Base-by-base conservation (phyloP, 768 basidiomycete genomes). In the Kwoniella bestiolae region DNA sequence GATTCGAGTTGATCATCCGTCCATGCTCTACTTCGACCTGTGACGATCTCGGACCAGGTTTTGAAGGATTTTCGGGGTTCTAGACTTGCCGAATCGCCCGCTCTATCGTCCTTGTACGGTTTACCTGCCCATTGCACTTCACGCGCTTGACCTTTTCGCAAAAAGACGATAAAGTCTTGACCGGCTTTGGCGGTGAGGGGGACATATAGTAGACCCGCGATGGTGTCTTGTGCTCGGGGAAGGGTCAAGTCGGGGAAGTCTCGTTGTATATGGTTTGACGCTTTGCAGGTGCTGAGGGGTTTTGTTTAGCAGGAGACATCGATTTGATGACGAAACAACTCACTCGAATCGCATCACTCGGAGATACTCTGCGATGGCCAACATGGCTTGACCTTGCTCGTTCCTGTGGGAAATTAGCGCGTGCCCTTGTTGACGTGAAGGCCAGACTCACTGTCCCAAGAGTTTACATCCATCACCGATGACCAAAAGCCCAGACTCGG, bases 1-100 rank as follows among this genome's bases (percentile, higher is more conserved):
- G 90, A 91, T 77, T 91, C 90, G 41, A 91, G 76, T 74, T 92
- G 89, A 75, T 92, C 90, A 60, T 91, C 90, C 7, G 89, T 87
- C 91, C 91, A 93, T 8, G 83, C 83, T 34, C 89, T 83, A 69
- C 85, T 87, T 61, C 87, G 83, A 4, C 90, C 90, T 6, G 86
- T 84, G 14, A 92, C 86, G 0, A 83, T 86, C 80, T 92, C 89
- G 0, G 87, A 86, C 91, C 91, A 93, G 4, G 84, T 84, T 81
- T 87, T 89, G 83, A 92, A 92, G 1, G 88, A 90, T 60, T 85
- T 86, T n/a, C 91, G 84, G 0, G 91, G 91, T 77, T 92, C 90
- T 7, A 93, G 82, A 35, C 74, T 70, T 25, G 85, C 77, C 11
- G 76, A 77, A 8, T 75, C 67, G 6, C 77, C 83, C 41, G 84